Conservation (phyloP, 495 filamentous ascomycete genomes). For the Aspergillus nanangensis region DNA sequence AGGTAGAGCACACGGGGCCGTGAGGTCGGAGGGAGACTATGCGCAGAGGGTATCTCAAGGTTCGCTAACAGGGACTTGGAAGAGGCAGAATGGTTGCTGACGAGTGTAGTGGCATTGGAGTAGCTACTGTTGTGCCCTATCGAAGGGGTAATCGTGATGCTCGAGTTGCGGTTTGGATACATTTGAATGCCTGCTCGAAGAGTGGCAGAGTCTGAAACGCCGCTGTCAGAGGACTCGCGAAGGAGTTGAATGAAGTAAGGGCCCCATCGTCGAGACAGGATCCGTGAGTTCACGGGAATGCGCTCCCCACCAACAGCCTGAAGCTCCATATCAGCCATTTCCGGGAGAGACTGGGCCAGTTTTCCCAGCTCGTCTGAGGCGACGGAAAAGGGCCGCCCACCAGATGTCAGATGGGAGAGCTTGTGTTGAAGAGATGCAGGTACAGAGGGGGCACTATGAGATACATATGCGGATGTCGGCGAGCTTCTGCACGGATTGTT, state of each 20-base stretch:
- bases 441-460: conserved; percentile 66
- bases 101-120: conserved; percentile 56
- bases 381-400: conserved; percentile 61
- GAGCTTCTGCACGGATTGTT: conserved; percentile 80
- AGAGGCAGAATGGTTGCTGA: conserved; percentile 42
- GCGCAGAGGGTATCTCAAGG: conserved; percentile 39
- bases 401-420: conserved; percentile 59
- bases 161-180: conserved; percentile 65
- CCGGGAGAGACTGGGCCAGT: conserved; percentile 68
- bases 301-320: conserved; percentile 84
- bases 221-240: conserved; percentile 59
- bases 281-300: conserved; percentile 86
- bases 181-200: conserved; percentile 40
- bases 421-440: conserved; percentile 53
- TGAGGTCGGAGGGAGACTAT: conserved; percentile 59
- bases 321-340: conserved; percentile 97
- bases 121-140: conserved; percentile 55
- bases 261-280: conserved; percentile 86
- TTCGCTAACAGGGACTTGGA: conserved; percentile 43
- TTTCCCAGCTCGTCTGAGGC: conserved; percentile 84
- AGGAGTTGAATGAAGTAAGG: conserved; percentile 91
- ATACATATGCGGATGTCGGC: conserved; percentile 74
- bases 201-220: conserved; percentile 46
- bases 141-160: conserved; percentile 77
- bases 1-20: conserved; percentile 86